Conservation (phyloP, 2,329 filamentous ascomycete species). For the Claviceps fusiformis region DNA sequence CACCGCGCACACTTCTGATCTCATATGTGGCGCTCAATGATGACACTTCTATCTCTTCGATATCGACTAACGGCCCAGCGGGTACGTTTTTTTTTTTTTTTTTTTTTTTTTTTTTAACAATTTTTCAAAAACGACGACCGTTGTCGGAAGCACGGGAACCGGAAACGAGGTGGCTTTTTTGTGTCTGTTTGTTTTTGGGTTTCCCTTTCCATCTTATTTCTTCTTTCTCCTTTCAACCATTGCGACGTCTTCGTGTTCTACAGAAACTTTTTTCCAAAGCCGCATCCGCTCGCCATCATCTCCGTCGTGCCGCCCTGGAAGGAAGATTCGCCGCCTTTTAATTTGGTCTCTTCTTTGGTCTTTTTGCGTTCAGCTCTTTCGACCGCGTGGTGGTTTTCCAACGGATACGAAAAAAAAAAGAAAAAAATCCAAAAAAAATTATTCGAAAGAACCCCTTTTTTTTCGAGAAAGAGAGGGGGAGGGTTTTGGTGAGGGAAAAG, state of each 20-base stretch:
- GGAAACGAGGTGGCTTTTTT: no score
- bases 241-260: no score
- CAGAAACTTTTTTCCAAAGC: no score
- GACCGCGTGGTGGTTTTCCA: no score
- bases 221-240: neutral
- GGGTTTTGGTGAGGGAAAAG: no score
- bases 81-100: no score
- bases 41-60: constrained; percentile 1
- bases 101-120: no score
- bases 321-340: no score
- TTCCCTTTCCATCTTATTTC: neutral
- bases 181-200: neutral
- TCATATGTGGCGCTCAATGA: constrained; percentile 1
- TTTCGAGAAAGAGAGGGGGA: neutral
- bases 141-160: neutral
- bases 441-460: no score
- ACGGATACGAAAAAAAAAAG: neutral
- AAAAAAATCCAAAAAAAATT: no score
- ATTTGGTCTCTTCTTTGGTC: no score
- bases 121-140: neutral
- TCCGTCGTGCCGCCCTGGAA: neutral
- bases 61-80: neutral
- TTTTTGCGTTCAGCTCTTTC: no score
- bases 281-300: neutral
- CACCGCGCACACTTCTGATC: neutral